phyloP scores from a whole-genome alignment of 2,329 filamentous ascomycete species.

The Penicillium paneum region DNA sequence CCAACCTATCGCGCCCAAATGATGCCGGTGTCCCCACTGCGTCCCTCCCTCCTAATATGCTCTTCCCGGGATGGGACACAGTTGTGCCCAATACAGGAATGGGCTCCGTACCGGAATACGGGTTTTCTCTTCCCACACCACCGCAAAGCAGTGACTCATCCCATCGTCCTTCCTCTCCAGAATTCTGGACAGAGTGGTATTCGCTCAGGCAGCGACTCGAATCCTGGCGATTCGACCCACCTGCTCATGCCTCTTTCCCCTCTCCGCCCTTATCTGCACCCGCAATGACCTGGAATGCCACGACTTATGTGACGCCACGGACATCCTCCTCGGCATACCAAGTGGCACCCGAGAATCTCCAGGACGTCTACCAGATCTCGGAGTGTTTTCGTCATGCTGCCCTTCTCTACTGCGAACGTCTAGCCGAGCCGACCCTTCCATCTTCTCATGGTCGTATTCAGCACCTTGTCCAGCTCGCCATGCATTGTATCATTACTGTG shows the following conservation, averaged over 20 bases:
- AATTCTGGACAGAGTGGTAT: constrained; percentile 86
- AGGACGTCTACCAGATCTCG: constrained; percentile 76
- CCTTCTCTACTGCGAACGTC: constrained; percentile 82
- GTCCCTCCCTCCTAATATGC: constrained; percentile 36
- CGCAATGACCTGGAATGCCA: constrained; percentile 14
- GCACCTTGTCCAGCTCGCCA: constrained; percentile 73
- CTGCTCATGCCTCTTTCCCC: constrained; percentile 17
- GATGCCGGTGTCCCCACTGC: constrained; percentile 27
- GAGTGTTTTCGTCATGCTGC: constrained; percentile 89
- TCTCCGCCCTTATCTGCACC: constrained; percentile 20
- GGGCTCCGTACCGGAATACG: constrained; percentile 37
- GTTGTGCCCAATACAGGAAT: constrained; percentile 27
- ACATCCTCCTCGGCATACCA: constrained; percentile 26
- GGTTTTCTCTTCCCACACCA: constrained; percentile 33
- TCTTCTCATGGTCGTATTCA: constrained; percentile 76
- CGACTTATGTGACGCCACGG: constrained; percentile 31
- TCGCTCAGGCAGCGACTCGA: constrained; percentile 72
- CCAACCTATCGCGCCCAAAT: constrained; percentile 24
- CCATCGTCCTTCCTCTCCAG: constrained; percentile 24
- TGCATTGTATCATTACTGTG: constrained; percentile 79
- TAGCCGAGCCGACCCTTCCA: constrained; percentile 71
- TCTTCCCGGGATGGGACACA: constrained; percentile 26
- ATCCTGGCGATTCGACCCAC: constrained; percentile 70
- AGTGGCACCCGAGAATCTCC: constrained; percentile 59
- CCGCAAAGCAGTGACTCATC: constrained; percentile 20